Conservation (phyloP, 2,329 filamentous ascomycete genomes). For the Colletotrichum sp. region DNA sequence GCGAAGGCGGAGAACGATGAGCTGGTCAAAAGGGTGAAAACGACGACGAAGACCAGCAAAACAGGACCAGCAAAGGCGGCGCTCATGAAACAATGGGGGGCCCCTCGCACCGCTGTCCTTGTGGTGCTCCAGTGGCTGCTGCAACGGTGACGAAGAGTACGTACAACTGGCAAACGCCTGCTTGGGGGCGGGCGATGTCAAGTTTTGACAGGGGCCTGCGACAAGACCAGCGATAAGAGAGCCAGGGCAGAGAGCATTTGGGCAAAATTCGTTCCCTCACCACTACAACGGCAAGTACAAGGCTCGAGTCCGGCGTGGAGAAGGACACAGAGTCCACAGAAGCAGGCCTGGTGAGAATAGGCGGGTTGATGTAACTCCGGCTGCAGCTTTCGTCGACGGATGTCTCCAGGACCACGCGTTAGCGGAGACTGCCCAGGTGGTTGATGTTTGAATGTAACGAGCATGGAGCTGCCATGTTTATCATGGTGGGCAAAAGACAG, state of each 20-base stretch:
- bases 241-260: neutral
- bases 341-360: neutral
- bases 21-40: neutral
- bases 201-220: neutral
- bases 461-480: neutral
- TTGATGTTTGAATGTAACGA: neutral
- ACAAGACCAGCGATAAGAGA: neutral
- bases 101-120: neutral
- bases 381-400: conserved; percentile 1
- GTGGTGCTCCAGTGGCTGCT: neutral
- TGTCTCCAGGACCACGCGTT: neutral
- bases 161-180: neutral
- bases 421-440: neutral
- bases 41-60: neutral
- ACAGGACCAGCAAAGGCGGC: neutral
- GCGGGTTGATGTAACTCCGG: neutral
- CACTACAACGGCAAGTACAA: neutral
- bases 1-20: neutral
- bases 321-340: neutral
- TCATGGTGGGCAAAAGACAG: neutral
- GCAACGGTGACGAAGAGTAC: neutral
- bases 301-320: neutral
- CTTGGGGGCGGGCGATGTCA: neutral
- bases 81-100: conserved; percentile 9
- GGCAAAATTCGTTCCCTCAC: neutral